Base-by-base conservation (phyloP, 2,329 filamentous ascomycete species). In the Colletotrichum sp. region DNA sequence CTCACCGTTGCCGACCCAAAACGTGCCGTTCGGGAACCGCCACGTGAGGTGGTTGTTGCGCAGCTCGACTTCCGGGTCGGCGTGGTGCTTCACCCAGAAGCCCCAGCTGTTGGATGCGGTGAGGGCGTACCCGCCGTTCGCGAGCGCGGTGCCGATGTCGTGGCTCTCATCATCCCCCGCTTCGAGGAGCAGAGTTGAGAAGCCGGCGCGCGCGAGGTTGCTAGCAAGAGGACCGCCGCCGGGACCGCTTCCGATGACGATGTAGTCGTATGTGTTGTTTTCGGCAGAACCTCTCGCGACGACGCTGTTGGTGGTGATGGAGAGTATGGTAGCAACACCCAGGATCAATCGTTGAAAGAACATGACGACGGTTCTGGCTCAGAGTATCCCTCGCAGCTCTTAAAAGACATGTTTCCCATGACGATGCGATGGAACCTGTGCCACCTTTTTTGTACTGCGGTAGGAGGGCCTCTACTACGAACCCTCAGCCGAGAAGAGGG, bases 241-340 rank as follows among this genome's bases (percentile, higher is more conserved):
- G 4, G 90, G 85, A 3, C 90, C 90, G 18, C 89, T 90, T 8
- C 91, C 90, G 39, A 92, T 87, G 18, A 92, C 86, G 10, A 92
- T 85, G 82, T 91, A 92, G 78, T 92, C 91, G 77, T 91, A 92
- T 4, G 30, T 34, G 18, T 21, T 34, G 18, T 66, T 34, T 26
- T 64, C 30, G 26, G 49, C 21, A 10, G 13, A 34, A 15, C 32
- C 13, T 34, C 6, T 34, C 13, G 32, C 32, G 32, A 34, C 30
- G n/a, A 55, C 30, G 16, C 32, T 8, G 8, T 13, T 28, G 6
- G 34, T 12, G 6, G 7, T 39, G 24, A 16, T 13, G n/a, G 69
- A n/a, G 4, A 69, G 18, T 8, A 49, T 13, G 28, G 59, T 30
- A 8, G 4, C 26, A 8, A 32, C 12, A 16, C 18, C 28, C 16